Percentiles rank a stretch among this genome's conserved stretches.
phyloP scores from a whole-genome alignment of 2,329 filamentous ascomycete genomes.

The Talaromyces amestolkiae region DNA sequence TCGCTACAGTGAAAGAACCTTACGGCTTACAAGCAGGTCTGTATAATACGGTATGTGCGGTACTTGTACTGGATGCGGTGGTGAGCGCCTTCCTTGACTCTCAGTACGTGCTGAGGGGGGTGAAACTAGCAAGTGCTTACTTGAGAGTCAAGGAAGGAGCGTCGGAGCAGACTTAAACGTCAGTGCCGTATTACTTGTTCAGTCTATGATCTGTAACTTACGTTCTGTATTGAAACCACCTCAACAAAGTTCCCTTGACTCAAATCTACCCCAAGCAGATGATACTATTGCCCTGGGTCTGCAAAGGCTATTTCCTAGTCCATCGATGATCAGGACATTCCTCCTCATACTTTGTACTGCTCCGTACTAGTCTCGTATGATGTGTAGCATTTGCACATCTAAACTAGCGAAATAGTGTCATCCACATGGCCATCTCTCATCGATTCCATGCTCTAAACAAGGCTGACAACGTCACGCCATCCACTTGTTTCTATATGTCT shows the following conservation, averaged over 20 bases:
- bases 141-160: not conserved
- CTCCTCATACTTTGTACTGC: not conserved
- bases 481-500: not conserved
- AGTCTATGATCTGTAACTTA: not conserved
- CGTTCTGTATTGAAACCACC: not conserved
- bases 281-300: not conserved
- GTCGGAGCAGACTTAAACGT: not conserved
- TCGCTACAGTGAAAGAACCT: not conserved
- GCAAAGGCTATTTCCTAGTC: not conserved
- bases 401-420: not conserved
- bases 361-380: not conserved
- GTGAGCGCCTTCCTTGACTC: not conserved
- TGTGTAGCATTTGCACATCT: not conserved
- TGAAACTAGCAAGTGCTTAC: not conserved
- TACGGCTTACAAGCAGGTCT: not conserved
- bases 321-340: not conserved
- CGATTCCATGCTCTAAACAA: not conserved
- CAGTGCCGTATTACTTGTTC: not conserved
- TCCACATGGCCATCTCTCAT: constrained; percentile 3
- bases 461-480: not conserved
- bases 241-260: not conserved
- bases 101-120: not conserved
- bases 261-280: not conserved
- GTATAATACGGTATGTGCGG: no score
- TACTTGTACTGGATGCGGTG: not conserved